These are phyloP conservation scores for Chaetomiaceae sp. DNA, from an alignment of 2,329 filamentous ascomycete species.

Conservation along the genomic window DNA sequence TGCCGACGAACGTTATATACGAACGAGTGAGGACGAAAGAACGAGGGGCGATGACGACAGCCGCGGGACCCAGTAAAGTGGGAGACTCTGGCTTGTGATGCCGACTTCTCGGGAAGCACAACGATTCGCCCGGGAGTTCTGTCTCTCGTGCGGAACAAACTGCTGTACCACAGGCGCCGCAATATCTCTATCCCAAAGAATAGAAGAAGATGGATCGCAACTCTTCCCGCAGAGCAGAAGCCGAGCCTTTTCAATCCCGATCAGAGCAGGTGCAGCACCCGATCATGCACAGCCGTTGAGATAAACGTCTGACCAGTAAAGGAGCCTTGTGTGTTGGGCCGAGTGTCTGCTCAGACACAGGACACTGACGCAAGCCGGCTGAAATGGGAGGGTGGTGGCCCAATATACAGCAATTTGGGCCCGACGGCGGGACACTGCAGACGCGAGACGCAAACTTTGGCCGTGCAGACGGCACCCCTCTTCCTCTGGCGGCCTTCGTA, in stretches of 20 bases:
- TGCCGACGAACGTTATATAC: not conserved
- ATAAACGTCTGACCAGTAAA: conserved; percentile 13
- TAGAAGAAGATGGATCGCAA: conserved; percentile 2
- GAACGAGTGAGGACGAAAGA: not conserved
- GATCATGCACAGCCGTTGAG: conserved; percentile 16
- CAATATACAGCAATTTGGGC: conserved; percentile 19
- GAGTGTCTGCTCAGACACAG: too few species aligned
- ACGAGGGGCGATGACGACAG: conserved; percentile 6
- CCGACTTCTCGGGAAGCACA: not conserved
- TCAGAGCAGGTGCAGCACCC: conserved; percentile 9
- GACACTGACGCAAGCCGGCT: conserved; percentile 14
- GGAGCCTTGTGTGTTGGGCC: too few species aligned
- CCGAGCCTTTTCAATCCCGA: not conserved
- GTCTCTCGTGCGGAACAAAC: not conserved
- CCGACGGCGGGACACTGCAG: conserved; percentile 20
- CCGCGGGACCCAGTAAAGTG: not conserved
- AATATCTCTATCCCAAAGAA: conserved; percentile 15
- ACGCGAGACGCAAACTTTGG: conserved; percentile 18
- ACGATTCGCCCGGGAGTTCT: not conserved
- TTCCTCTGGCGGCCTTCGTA: not conserved
- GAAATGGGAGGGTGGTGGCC: conserved; percentile 1
- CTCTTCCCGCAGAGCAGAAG: not conserved
- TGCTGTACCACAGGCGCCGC: conserved; percentile 19
- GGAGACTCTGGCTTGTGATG: not conserved
- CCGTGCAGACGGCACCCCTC: conserved; percentile 4